A percentile compares a stretch with the other conserved stretches of the same genome.
These are phyloP conservation scores for Ambrosia hybrid DNA, from an alignment of 140 eudicot species.

Conservation along the genomic window DNA sequence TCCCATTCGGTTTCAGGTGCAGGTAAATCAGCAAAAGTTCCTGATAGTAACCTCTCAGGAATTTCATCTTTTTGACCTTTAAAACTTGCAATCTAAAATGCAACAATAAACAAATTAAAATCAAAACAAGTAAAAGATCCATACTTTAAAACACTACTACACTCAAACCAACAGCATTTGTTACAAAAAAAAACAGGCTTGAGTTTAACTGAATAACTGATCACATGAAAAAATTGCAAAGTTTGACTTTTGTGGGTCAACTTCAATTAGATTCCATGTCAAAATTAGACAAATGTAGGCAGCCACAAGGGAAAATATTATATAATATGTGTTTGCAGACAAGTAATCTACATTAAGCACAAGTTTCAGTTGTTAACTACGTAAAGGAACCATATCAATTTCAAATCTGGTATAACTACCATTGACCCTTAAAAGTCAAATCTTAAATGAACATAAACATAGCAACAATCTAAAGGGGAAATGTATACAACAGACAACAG, in stretches of 20 bases:
- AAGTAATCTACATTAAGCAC: not conserved
- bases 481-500: no score
- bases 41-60: conserved; percentile 52
- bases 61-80: conserved; percentile 23
- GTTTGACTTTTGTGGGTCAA: conserved; percentile 10
- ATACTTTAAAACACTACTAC: conserved; percentile 5
- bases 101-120: not conserved
- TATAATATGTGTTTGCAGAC: not conserved
- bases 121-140: not conserved
- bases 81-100: conserved; percentile 25
- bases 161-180: conserved; percentile 8
- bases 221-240: not conserved
- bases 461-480: not conserved
- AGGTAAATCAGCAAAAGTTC: conserved; percentile 88
- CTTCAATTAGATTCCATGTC: not conserved
- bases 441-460: not conserved
- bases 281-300: conserved; percentile 1
- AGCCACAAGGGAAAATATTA: not conserved
- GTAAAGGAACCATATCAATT: not conserved
- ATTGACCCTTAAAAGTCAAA: not conserved
- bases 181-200: not conserved
- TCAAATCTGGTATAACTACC: not conserved
- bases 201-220: not conserved
- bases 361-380: not conserved
- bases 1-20: conserved; percentile 84